A percentile compares a stretch with the other conserved stretches of the same genome.
These are phyloP conservation scores for Lactarius hatsudake DNA, from an alignment of 768 basidiomycete genomes.

Conservation along the genomic window DNA sequence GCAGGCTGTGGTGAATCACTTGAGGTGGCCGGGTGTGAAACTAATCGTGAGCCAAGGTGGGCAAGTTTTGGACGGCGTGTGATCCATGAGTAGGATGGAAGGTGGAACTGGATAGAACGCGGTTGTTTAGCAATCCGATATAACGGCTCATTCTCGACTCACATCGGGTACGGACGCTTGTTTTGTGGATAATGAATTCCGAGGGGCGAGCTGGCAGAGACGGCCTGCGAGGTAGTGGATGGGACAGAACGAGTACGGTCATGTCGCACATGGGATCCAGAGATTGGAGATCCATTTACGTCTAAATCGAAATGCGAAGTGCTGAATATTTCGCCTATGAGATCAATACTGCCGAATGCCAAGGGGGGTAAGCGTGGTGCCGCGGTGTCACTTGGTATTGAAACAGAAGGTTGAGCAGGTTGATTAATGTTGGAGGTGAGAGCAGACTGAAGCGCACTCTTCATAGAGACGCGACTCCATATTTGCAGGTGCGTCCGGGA, in stretches of 20 bases:
- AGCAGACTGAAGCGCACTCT: constrained; percentile 26
- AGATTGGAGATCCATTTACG: not conserved
- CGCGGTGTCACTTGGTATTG: constrained; percentile 1
- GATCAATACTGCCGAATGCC: constrained; percentile 19
- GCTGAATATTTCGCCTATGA: constrained; percentile 28
- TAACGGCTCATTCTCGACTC: not conserved
- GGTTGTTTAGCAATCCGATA: not conserved
- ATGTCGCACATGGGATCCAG: constrained; percentile 16
- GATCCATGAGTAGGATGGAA: constrained; percentile 2
- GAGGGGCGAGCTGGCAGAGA: not conserved
- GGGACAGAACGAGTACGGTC: constrained; percentile 28
- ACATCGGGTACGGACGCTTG: constrained; percentile 14
- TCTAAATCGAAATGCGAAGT: constrained; percentile 18
- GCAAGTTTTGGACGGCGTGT: constrained; percentile 12
- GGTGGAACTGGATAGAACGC: not conserved
- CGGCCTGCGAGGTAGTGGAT: constrained; percentile 10
- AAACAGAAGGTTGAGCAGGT: constrained; percentile 6
- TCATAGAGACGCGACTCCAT: constrained; percentile 28
- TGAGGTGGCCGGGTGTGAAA: not conserved
- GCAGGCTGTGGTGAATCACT: constrained; percentile 3
- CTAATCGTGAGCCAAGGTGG: constrained; percentile 4
- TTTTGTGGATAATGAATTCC: constrained; percentile 3
- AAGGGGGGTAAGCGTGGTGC: constrained; percentile 26
- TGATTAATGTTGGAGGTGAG: constrained; percentile 24
- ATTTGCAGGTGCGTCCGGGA: constrained; percentile 23